These are phyloP conservation scores for Leptosphaerulina australis DNA, from an alignment of 2,329 filamentous ascomycete genomes.

Conservation along the genomic window DNA sequence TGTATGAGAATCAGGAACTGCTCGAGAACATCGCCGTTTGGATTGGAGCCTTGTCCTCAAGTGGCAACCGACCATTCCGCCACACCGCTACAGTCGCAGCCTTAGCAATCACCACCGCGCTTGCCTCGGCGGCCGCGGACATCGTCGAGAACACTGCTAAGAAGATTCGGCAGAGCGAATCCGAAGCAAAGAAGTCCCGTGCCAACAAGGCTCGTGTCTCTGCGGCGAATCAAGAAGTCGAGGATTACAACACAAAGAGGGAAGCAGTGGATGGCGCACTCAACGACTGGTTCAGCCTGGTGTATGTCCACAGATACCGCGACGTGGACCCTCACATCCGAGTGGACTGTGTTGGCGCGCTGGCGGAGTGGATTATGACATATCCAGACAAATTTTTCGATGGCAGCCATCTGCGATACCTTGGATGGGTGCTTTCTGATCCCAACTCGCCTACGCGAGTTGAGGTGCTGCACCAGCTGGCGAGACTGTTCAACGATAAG, in stretches of 20 bases:
- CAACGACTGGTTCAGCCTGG: slow-evolving; percentile 85
- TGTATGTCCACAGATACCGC: slow-evolving; percentile 94
- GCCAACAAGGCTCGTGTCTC: slow-evolving; percentile 80
- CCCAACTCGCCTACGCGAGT: slow-evolving; percentile 72
- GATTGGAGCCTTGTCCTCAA: slow-evolving; percentile 90
- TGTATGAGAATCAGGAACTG: slow-evolving; percentile 77
- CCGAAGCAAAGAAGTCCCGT: slow-evolving; percentile 72
- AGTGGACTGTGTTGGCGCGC: slow-evolving; percentile 82
- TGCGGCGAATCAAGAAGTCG: slow-evolving; percentile 73
- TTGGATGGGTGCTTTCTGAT: slow-evolving; percentile 95
- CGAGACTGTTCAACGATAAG: slow-evolving; percentile 77
- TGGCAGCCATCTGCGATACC: slow-evolving; percentile 85
- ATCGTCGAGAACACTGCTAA: slow-evolving; percentile 76
- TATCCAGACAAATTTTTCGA: slow-evolving; percentile 90
- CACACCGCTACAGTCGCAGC: slow-evolving; percentile 91
- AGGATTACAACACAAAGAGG: slow-evolving; percentile 72
- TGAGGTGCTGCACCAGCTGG: slow-evolving; percentile 86
- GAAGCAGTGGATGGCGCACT: slow-evolving; percentile 74
- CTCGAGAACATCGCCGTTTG: slow-evolving; percentile 90
- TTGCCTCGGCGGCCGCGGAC: slow-evolving; percentile 75
- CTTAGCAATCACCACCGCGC: slow-evolving; percentile 75
- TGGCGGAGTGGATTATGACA: slow-evolving; percentile 86
- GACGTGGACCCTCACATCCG: slow-evolving; percentile 91
- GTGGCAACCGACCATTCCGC: slow-evolving; percentile 83
- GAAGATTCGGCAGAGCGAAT: slow-evolving; percentile 77